A percentile compares a stretch with the other conserved stretches of the same genome.
These are phyloP conservation scores for Mycena pura DNA, from an alignment of 768 basidiomycete species.

Conservation along the genomic window DNA sequence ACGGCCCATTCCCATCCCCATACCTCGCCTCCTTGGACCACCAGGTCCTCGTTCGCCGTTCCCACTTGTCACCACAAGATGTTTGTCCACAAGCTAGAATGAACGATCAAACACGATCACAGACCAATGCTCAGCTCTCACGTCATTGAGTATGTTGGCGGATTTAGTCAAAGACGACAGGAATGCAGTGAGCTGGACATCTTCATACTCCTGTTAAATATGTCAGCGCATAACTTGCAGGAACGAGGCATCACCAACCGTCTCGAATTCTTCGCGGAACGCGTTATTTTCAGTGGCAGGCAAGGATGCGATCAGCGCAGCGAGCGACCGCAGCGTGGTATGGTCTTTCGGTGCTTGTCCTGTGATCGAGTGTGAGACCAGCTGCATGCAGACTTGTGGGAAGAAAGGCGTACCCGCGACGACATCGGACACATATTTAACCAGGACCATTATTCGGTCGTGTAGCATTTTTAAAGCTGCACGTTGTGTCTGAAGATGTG, in stretches of 20 bases:
- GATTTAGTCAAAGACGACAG: constrained; percentile 90
- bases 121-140: too few relatives aligned
- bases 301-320: constrained; percentile 85
- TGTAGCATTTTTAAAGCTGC: constrained; percentile 97
- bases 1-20: constrained; percentile 52
- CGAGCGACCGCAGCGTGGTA: constrained; percentile 80
- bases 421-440: constrained; percentile 84
- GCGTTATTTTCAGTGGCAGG: constrained; percentile 84
- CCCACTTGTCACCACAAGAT: constrained; percentile 65
- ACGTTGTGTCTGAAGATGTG: constrained; percentile 88
- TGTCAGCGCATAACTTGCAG: not conserved
- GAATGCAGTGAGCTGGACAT: constrained; percentile 92
- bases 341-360: constrained; percentile 82
- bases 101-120: constrained; percentile 5
- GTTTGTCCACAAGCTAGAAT: constrained; percentile 79
- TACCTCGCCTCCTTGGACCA: constrained; percentile 58
- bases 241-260: constrained; percentile 51
- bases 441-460: constrained; percentile 84
- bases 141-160: constrained; percentile 87
- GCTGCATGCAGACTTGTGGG: not conserved
- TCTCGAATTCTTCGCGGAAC: constrained; percentile 90
- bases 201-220: constrained; percentile 83
- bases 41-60: constrained; percentile 56
- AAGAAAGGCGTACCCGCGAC: constrained; percentile 62
- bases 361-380: constrained; percentile 33